phyloP scores from a whole-genome alignment of 371 early-diverging fungal species.

The Lichtheimia corymbifera region DNA sequence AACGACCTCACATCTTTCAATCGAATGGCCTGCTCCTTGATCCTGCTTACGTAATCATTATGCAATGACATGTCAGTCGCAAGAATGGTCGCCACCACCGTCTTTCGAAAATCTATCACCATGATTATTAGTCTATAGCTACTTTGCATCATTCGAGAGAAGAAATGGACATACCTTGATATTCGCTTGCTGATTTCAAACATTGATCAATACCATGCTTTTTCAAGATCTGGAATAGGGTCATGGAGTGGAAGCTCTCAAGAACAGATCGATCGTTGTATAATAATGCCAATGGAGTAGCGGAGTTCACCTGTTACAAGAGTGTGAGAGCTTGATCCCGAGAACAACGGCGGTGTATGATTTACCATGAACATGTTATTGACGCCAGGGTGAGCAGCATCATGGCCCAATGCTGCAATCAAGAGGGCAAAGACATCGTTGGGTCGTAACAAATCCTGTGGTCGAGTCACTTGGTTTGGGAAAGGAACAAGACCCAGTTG shows the following conservation, averaged over 20 bases:
- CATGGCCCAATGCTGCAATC: slow-evolving; percentile 81
- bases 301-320: slow-evolving; percentile 57
- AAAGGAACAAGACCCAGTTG: slow-evolving; percentile 53
- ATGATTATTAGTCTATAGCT: neutral
- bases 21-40: slow-evolving; percentile 59
- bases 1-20: slow-evolving; percentile 17
- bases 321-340: neutral
- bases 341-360: neutral
- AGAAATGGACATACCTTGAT: slow-evolving; percentile 29
- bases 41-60: slow-evolving; percentile 69
- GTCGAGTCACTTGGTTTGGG: slow-evolving; percentile 5
- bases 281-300: slow-evolving; percentile 79
- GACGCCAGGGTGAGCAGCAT: slow-evolving; percentile 85
- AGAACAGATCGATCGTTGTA: slow-evolving; percentile 93
- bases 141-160: neutral
- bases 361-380: slow-evolving; percentile 78
- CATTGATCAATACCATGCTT: slow-evolving; percentile 56
- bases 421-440: slow-evolving; percentile 72
- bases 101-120: slow-evolving; percentile 60
- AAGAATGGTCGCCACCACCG: slow-evolving; percentile 67
- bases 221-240: slow-evolving; percentile 81
- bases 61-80: slow-evolving; percentile 84
- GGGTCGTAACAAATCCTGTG: slow-evolving; percentile 52
- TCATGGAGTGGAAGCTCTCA: slow-evolving; percentile 91
- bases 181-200: slow-evolving; percentile 22